phyloP scores from a whole-genome alignment of 495 filamentous ascomycete species.

The Talaromyces proteolyticus region DNA sequence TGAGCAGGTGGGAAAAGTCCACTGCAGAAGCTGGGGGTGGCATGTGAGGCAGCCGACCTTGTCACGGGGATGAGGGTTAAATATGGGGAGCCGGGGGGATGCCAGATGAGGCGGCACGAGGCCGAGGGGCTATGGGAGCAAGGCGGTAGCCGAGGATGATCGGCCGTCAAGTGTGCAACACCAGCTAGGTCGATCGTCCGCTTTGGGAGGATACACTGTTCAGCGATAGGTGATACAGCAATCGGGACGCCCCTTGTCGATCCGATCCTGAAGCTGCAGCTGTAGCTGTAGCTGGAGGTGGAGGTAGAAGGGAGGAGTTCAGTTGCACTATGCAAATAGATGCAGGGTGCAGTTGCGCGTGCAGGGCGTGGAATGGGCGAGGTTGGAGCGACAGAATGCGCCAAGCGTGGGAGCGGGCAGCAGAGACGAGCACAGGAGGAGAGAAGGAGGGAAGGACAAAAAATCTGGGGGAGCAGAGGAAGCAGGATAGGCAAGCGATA shows the following conservation, averaged over 20 bases:
- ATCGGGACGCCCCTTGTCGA: too few relatives aligned
- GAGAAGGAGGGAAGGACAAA: conserved; percentile 26
- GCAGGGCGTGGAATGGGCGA: conserved; percentile 9
- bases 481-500: conserved; percentile 22
- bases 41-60: conserved; percentile 53
- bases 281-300: too few relatives aligned
- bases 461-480: conserved; percentile 31
- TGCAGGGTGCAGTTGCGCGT: too few relatives aligned
- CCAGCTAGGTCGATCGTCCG: conserved; percentile 7
- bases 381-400: conserved; percentile 11
- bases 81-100: background rate
- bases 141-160: background rate
- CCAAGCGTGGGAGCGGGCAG: conserved; percentile 11
- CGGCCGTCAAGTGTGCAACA: background rate
- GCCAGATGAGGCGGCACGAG: background rate
- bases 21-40: conserved; percentile 64
- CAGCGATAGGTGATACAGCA: too few relatives aligned
- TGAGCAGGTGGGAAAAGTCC: conserved; percentile 76
- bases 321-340: too few relatives aligned
- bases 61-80: conserved; percentile 14
- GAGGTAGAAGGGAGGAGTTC: too few relatives aligned
- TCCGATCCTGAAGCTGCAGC: too few relatives aligned
- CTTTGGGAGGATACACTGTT: too few relatives aligned
- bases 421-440: conserved; percentile 24
- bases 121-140: background rate